Conservation (phyloP, 2,329 filamentous ascomycete genomes). For the Aspergillus ustus region DNA sequence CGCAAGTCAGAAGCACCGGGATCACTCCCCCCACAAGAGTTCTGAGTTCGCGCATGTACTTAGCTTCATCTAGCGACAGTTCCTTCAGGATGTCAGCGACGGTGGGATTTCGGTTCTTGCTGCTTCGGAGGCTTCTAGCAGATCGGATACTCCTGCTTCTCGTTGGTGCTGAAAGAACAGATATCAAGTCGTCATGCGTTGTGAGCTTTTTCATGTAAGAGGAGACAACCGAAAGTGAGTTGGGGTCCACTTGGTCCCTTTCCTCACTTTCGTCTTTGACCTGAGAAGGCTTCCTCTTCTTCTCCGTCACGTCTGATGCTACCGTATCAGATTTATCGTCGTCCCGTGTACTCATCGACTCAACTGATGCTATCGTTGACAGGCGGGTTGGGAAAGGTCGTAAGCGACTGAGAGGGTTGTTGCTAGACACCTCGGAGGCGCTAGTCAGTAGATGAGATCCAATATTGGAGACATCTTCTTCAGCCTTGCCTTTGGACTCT, state of each 20-base stretch:
- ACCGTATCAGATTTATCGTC: slow-evolving; percentile 24
- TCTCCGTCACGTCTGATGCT: slow-evolving; percentile 29
- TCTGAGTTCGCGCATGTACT: slow-evolving; percentile 88
- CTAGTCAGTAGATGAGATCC: slow-evolving; percentile 40
- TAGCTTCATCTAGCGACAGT: slow-evolving; percentile 79
- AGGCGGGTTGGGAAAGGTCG: slow-evolving; percentile 57
- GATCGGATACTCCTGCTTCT: slow-evolving; percentile 74
- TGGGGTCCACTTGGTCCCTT: slow-evolving; percentile 51
- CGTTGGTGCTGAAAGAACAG: slow-evolving; percentile 75
- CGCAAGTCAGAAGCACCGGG: slow-evolving; percentile 84
- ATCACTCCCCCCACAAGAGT: slow-evolving; percentile 95
- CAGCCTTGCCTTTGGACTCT: slow-evolving; percentile 21
- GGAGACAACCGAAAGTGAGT: slow-evolving; percentile 52
- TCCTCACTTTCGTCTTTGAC: slow-evolving; percentile 43
- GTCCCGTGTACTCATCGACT: slow-evolving; percentile 51
- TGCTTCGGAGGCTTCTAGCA: slow-evolving; percentile 76
- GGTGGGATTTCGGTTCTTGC: slow-evolving; percentile 70
- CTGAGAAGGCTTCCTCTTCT: slow-evolving; percentile 25
- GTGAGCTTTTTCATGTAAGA: slow-evolving; percentile 71
- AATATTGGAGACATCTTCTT: slow-evolving; percentile 32
- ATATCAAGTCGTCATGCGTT: slow-evolving; percentile 92
- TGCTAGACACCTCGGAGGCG: slow-evolving; percentile 42
- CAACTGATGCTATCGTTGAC: slow-evolving; percentile 63
- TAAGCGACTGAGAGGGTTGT: slow-evolving; percentile 46
- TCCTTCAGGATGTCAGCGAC: slow-evolving; percentile 78